Evolutionary conservation across 176 grass and related monocot genomes (phyloP).

Genomic region (Hsuehochloa calcarea): DNA sequence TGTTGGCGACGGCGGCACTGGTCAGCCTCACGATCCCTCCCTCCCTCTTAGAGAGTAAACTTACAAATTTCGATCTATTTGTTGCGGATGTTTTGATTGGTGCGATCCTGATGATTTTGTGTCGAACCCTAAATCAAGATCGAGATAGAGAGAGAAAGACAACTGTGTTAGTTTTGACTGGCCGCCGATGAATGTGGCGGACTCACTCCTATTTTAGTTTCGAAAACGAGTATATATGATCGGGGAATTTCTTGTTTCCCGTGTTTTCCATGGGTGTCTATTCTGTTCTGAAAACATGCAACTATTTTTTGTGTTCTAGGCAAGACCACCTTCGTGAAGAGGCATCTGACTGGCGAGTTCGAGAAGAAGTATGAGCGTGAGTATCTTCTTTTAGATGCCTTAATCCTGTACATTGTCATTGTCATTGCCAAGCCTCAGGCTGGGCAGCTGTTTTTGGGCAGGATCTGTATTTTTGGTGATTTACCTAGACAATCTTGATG

Average conservation of each 20-base stretch:
- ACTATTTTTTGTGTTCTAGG: slow-evolving; percentile 27
- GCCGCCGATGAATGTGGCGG: neutral
- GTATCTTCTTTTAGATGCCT: slow-evolving; percentile 4
- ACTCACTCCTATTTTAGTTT: neutral
- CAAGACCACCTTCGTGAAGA: slow-evolving; percentile 67
- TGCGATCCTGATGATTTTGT: neutral
- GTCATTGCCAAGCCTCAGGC: no score
- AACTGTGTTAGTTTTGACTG: neutral
- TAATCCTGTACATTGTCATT: neutral
- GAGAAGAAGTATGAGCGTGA: slow-evolving; percentile 74
- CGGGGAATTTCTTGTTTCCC: neutral
- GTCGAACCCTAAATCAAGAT: neutral
- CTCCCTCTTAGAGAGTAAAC: neutral
- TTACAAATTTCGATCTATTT: neutral
- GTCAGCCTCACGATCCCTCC: slow-evolving; percentile 21
- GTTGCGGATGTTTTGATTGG: neutral
- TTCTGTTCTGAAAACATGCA: neutral
- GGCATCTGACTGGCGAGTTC: slow-evolving; percentile 66
- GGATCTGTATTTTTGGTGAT: no score
- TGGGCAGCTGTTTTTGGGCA: no score
- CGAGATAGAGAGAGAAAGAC: neutral
- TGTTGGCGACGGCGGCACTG: slow-evolving; percentile 60
- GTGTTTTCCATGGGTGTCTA: neutral
- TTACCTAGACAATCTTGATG: no score
- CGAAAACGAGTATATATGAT: neutral